Conservation (phyloP, 345 rosid genomes). For the Gossypium anomalum region DNA sequence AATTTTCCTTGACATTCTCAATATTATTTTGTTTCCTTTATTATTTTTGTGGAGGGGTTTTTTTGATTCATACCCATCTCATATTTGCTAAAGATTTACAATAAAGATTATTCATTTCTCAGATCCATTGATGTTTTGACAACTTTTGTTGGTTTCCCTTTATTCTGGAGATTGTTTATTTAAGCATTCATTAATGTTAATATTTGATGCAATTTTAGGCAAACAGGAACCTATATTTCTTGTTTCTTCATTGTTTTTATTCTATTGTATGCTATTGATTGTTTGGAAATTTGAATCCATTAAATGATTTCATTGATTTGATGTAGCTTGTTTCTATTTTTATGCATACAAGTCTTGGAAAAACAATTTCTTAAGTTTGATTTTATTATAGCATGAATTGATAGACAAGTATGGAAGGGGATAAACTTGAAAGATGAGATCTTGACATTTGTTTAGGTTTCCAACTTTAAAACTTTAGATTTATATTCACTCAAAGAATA, state of each 20-base stretch:
- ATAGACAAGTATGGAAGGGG: neutral
- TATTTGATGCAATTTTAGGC: neutral
- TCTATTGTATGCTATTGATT: neutral
- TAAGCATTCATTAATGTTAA: neutral
- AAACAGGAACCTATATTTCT: neutral
- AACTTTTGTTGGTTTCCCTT: neutral
- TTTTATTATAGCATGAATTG: neutral
- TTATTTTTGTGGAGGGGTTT: neutral
- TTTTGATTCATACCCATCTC: neutral
- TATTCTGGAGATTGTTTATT: neutral
- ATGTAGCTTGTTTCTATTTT: neutral
- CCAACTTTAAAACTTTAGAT: no score
- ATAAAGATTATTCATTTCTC: slow-evolving; percentile 6
- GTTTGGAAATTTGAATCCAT: neutral
- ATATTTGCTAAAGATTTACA: neutral
- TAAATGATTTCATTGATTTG: neutral
- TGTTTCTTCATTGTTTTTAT: no score
- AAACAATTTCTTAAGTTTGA: neutral
- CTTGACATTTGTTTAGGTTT: neutral
- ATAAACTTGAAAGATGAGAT: neutral
- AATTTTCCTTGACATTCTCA: slow-evolving; percentile 84
- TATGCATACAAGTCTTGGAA: neutral
- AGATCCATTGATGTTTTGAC: neutral
- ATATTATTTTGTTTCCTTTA: no score
- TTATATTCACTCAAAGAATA: no score